These are phyloP conservation scores for Chlorella sorokiniana DNA, from an alignment of 139 green algal species.

Conservation along the genomic window DNA sequence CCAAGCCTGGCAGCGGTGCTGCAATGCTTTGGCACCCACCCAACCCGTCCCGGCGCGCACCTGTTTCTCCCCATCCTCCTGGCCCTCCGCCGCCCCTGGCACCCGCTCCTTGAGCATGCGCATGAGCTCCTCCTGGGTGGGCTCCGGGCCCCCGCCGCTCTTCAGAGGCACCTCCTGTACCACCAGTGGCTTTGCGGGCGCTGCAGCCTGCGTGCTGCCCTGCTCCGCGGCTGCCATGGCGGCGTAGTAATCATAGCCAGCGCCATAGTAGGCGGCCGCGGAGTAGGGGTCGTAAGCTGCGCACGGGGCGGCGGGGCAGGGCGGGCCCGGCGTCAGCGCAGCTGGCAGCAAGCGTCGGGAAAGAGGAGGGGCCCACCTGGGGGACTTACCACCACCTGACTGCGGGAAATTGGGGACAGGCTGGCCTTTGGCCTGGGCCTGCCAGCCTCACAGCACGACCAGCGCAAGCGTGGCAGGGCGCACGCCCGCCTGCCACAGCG, in stretches of 20 bases:
- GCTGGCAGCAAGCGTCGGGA: too few relatives aligned
- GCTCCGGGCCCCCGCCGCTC: not conserved
- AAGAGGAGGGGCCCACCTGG: not conserved
- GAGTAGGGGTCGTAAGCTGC: not conserved
- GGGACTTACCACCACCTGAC: not conserved
- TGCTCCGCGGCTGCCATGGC: not conserved
- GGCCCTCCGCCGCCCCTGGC: not conserved
- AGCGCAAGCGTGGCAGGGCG: not conserved
- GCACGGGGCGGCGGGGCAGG: not conserved
- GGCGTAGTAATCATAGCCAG: slow-evolving; percentile 13
- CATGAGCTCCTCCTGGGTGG: slow-evolving; percentile 17
- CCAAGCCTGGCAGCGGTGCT: too few relatives aligned
- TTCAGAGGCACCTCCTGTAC: slow-evolving; percentile 11
- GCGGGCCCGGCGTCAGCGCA: not conserved
- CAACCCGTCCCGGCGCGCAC: not conserved
- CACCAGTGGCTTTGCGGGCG: not conserved
- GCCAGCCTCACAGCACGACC: not conserved
- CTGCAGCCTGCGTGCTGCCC: not conserved
- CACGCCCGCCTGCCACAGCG: not conserved
- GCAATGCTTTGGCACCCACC: not conserved
- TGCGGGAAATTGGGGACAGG: not conserved
- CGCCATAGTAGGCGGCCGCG: not conserved
- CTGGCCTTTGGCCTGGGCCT: not conserved
- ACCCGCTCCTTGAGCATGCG: not conserved
- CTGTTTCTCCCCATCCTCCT: slow-evolving; percentile 10